Evolutionary conservation across 2,329 filamentous ascomycete species (phyloP).

Genomic region (Anisogramma anomala): DNA sequence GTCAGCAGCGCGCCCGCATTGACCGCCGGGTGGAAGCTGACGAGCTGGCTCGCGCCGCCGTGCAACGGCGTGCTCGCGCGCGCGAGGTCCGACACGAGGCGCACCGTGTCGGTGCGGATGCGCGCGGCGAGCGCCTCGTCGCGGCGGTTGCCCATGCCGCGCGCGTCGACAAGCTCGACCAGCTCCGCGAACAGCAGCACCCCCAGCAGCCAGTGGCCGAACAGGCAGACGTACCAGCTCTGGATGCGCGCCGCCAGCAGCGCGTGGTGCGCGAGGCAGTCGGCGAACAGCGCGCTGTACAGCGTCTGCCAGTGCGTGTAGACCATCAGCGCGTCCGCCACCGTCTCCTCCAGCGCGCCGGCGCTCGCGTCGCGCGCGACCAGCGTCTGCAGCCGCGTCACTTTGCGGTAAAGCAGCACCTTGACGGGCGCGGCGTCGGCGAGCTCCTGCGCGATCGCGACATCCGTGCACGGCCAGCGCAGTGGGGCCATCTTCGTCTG

Average conservation of each 20-base stretch:
- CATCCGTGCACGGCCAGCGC: slow-evolving; percentile 43
- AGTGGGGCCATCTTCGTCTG: slow-evolving; percentile 13
- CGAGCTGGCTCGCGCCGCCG: slow-evolving; percentile 19
- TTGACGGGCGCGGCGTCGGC: slow-evolving; percentile 45
- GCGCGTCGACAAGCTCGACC: slow-evolving; percentile 37
- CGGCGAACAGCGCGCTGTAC: slow-evolving; percentile 40
- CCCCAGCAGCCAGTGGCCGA: slow-evolving; percentile 47
- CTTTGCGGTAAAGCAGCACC: slow-evolving; percentile 45
- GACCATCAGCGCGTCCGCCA: slow-evolving; percentile 35
- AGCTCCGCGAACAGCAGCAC: slow-evolving; percentile 43
- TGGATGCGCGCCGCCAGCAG: slow-evolving; percentile 40
- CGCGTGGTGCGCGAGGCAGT: slow-evolving; percentile 38
- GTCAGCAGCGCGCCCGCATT: slow-evolving; percentile 45
- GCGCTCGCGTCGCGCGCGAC: slow-evolving; percentile 24
- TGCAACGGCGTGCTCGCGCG: slow-evolving; percentile 28
- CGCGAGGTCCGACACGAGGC: slow-evolving; percentile 37
- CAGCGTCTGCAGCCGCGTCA: slow-evolving; percentile 38
- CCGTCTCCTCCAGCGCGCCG: slow-evolving; percentile 29
- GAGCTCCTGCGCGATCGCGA: slow-evolving; percentile 37
- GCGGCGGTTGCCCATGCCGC: slow-evolving; percentile 21
- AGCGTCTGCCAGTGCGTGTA: slow-evolving; percentile 43
- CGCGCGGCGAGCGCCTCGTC: slow-evolving; percentile 24
- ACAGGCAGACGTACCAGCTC: slow-evolving; percentile 48
- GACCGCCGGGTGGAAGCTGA: slow-evolving; percentile 40
- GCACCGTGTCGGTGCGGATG: slow-evolving; percentile 33